Conservation (phyloP, 106 monocot genomes). For the Dendrobium chrysotoxum region DNA sequence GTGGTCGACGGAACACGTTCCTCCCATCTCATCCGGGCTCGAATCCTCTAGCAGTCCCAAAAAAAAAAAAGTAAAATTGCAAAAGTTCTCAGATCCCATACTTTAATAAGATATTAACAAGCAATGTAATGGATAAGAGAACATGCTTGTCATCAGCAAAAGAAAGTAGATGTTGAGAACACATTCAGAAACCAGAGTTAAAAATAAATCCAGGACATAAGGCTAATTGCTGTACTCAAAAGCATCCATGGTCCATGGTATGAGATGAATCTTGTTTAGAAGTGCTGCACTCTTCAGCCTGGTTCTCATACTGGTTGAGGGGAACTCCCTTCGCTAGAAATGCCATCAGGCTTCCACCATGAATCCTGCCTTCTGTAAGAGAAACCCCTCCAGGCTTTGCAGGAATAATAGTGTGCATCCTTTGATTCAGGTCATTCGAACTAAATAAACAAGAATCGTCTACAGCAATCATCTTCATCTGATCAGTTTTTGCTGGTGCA, state of each 20-base stretch:
- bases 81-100: background rate
- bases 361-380: conserved; percentile 55
- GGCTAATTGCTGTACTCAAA: background rate
- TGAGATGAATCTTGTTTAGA: background rate
- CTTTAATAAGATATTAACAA: conserved; percentile 1
- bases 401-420: background rate
- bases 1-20: too few species aligned
- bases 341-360: conserved; percentile 65
- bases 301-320: background rate
- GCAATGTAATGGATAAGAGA: background rate
- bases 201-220: background rate
- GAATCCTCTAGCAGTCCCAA: too few species aligned
- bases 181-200: too few species aligned
- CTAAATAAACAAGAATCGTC: background rate
- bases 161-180: too few species aligned
- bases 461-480: conserved; percentile 3
- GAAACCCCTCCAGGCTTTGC: background rate
- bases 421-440: background rate
- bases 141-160: too few species aligned
- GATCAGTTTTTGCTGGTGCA: background rate
- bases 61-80: too few species aligned
- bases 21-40: too few species aligned
- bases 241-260: background rate
- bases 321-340: conserved; percentile 21
- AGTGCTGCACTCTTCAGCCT: background rate